A percentile compares a stretch with the other conserved stretches of the same genome.
Conservation (phyloP, 768 basidiomycete genomes). For the Tylopilus rubrobrunneus region DNA sequence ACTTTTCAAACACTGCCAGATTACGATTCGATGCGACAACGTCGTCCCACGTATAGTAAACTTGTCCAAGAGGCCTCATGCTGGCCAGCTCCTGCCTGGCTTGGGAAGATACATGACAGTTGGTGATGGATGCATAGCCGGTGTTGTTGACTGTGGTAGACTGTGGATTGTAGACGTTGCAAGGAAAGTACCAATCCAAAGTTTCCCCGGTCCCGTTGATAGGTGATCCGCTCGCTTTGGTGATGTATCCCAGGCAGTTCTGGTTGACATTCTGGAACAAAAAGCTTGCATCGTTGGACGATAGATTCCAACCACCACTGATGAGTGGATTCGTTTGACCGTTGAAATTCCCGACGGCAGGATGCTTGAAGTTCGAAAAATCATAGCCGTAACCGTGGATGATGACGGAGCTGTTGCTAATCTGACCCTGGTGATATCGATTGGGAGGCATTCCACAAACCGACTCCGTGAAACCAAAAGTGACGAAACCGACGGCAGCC, state of each 20-base stretch:
- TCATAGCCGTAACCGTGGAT: conserved; percentile 96
- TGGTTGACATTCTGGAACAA: conserved; percentile 91
- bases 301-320: conserved; percentile 68
- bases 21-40: conserved; percentile 66
- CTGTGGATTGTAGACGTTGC: conserved; percentile 83
- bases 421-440: conserved; percentile 75
- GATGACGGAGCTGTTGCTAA: conserved; percentile 78
- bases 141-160: conserved; percentile 63
- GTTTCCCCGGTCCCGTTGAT: conserved; percentile 60
- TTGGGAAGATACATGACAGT: conserved; percentile 64
- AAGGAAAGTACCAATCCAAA: conserved; percentile 97
- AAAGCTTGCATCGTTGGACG: conserved; percentile 89
- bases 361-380: conserved; percentile 83
- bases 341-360: conserved; percentile 64
- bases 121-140: conserved; percentile 56
- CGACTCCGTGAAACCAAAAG: conserved; percentile 93
- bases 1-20: conserved; percentile 94
- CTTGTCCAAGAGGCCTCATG: conserved; percentile 67
- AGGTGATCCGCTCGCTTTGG: conserved; percentile 60
- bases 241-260: conserved; percentile 76
- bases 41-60: conserved; percentile 93
- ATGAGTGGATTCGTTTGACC: conserved; percentile 83
- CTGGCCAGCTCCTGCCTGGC: conserved; percentile 52
- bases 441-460: conserved; percentile 89
- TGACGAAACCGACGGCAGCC: conserved; percentile 95